Conservation (phyloP, 2,329 filamentous ascomycete species). For the Xylariaceae sp. region DNA sequence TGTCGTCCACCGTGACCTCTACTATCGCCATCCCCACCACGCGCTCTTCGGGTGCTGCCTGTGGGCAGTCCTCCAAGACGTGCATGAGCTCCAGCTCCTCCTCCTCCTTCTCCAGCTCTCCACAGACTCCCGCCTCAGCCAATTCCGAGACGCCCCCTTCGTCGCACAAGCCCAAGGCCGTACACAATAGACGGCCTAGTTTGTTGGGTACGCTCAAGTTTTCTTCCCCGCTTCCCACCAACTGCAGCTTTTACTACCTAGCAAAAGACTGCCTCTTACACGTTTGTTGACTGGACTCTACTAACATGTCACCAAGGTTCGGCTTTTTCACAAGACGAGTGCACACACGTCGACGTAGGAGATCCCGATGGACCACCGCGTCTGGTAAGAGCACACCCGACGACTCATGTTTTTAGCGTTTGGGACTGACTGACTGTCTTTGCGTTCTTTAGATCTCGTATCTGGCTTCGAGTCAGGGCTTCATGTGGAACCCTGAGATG, state of each 20-base stretch:
- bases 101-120: conserved; percentile 53
- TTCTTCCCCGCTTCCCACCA: not conserved
- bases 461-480: conserved; percentile 72
- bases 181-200: conserved; percentile 55
- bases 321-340: conserved; percentile 67
- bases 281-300: conserved; percentile 12
- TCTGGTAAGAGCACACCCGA: conserved; percentile 48
- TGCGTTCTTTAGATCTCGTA: conserved; percentile 61
- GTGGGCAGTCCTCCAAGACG: conserved; percentile 41
- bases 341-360: conserved; percentile 75
- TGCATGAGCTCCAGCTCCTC: conserved; percentile 49
- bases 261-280: not conserved
- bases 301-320: conserved; percentile 47
- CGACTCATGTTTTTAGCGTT: not conserved
- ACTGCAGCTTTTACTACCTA: conserved; percentile 7
- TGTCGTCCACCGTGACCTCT: conserved; percentile 51
- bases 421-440: conserved; percentile 19
- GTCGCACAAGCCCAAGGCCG: conserved; percentile 38
- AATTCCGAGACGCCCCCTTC: conserved; percentile 40
- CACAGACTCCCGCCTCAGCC: conserved; percentile 40
- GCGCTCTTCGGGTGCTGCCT: conserved; percentile 33
- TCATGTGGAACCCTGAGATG: conserved; percentile 81
- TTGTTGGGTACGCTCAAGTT: conserved; percentile 49
- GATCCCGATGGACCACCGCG: conserved; percentile 67
- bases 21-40: conserved; percentile 63